Evolutionary conservation across 345 rosid species (phyloP).

Genomic region (thale cress (Arabidopsis thaliana)): TAIR10.1 NC_003075.7:16472001-16472500

Average conservation of each 20-base stretch:
- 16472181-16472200: constrained; percentile 1
- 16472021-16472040: constrained; percentile 2
- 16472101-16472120: constrained; percentile 4
- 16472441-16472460: not conserved
- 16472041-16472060: constrained; percentile 5
- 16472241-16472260: constrained; percentile 95
- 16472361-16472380: constrained; percentile 81
- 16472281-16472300: constrained; percentile 97
- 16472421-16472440: not conserved
- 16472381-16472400: constrained; percentile 9
- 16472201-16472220: not conserved
- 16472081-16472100: constrained; percentile 55
- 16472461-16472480: constrained; percentile 55
- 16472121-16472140: constrained; percentile 33
- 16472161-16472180: constrained; percentile 26
- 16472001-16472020: constrained; percentile 48
- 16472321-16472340: constrained; percentile 99
- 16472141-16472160: not conserved
- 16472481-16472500: constrained; percentile 97
- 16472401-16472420: not conserved
- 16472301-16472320: constrained; percentile 96
- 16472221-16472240: constrained; percentile 89
- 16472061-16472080: constrained; percentile 51
- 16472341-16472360: constrained; percentile 96
- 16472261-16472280: constrained; percentile 99